Conservation (phyloP, 129 eudicot species). For the Arctium minus region DNA sequence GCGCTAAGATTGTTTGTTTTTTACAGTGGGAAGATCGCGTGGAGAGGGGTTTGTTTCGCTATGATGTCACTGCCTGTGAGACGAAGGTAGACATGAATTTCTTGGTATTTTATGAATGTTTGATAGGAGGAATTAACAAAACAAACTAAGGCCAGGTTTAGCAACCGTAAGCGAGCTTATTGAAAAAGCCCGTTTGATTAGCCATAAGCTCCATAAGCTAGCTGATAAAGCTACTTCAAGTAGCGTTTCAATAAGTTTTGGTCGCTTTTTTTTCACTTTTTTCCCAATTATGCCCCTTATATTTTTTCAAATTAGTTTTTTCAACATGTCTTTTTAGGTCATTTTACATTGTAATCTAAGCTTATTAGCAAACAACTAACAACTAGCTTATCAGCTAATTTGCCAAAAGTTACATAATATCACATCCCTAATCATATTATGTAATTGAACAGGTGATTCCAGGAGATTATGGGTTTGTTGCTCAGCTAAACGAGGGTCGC, state of each 20-base stretch:
- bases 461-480: conserved; percentile 83
- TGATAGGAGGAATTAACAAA: not conserved
- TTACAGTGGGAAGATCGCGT: conserved; percentile 91
- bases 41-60: conserved; percentile 89
- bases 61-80: conserved; percentile 98
- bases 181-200: not conserved
- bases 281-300: not conserved
- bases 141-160: not conserved
- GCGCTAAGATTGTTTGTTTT: conserved; percentile 23
- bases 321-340: not conserved
- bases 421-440: not conserved
- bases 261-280: not conserved
- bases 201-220: not conserved
- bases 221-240: not conserved
- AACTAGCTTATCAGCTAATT: not conserved
- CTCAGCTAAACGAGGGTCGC: conserved; percentile 97
- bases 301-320: not conserved
- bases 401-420: not conserved
- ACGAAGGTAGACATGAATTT: conserved; percentile 58
- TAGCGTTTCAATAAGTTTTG: not conserved
- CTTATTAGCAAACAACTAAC: not conserved
- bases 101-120: not conserved
- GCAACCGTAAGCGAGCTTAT: not conserved
- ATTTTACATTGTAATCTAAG: not conserved
- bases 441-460: conserved; percentile 67